A percentile compares a stretch with the other conserved stretches of the same genome.
Evolutionary conservation across 805 yeast genomes (phyloP).

Genomic region (Candida suzukii): DNA sequence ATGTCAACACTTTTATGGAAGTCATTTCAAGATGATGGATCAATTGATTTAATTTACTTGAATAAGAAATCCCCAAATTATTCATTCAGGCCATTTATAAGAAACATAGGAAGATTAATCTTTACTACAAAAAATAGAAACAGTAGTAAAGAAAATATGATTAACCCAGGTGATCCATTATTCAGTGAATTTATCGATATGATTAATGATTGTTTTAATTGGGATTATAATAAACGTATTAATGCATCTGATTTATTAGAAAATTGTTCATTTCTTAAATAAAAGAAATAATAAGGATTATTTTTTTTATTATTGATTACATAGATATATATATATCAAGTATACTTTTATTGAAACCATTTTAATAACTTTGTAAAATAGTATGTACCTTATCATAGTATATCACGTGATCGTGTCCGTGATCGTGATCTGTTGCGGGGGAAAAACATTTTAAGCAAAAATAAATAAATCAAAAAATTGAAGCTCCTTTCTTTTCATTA

Average conservation of each 20-base stretch:
- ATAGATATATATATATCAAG: no score
- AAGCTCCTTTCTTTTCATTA: no score
- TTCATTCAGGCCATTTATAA: conserved; percentile 13
- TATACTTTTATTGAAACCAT: no score
- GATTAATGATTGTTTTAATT: conserved; percentile 23
- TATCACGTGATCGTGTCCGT: no score
- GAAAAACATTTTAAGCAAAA: no score
- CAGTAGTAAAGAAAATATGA: neutral
- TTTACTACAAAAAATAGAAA: conserved; percentile 1
- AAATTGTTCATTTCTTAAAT: conserved; percentile 20
- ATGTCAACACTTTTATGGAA: conserved; percentile 29
- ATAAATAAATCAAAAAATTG: no score
- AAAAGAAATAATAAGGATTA: no score
- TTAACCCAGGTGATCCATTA: neutral
- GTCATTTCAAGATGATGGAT: conserved; percentile 25
- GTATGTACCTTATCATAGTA: no score
- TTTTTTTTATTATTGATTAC: no score
- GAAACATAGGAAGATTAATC: conserved; percentile 1
- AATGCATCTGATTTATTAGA: conserved; percentile 20
- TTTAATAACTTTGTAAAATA: no score
- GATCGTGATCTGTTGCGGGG: no score
- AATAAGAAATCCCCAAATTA: conserved; percentile 8
- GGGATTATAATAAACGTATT: conserved; percentile 28
- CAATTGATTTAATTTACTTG: conserved; percentile 14
- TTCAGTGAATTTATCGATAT: conserved; percentile 18